These are phyloP conservation scores for Penicillium robsamsonii DNA, from an alignment of 495 filamentous ascomycete species.

Conservation along the genomic window DNA sequence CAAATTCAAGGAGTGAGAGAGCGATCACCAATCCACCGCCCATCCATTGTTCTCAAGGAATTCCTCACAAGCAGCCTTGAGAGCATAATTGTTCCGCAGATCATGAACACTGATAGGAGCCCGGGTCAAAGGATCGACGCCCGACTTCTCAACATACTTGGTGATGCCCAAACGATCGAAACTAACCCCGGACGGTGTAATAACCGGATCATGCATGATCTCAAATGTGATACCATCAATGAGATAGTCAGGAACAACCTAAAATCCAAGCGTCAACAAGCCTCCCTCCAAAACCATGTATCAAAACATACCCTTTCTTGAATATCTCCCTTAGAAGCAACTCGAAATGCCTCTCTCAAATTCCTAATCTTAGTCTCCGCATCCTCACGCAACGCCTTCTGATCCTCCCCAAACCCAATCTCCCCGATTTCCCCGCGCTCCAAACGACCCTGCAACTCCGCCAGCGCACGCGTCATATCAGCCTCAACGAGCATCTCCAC, in stretches of 20 bases:
- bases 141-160: constrained; percentile 75
- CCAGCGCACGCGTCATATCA: constrained; percentile 57
- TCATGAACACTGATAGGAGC: constrained; percentile 67
- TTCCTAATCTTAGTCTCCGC: constrained; percentile 52
- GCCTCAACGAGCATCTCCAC: constrained; percentile 50
- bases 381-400: constrained; percentile 44
- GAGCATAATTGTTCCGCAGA: constrained; percentile 77
- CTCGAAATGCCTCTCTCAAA: constrained; percentile 42
- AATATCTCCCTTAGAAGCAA: constrained; percentile 58
- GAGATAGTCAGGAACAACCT: constrained; percentile 80
- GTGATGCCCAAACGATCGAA: constrained; percentile 88
- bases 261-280: constrained; percentile 13
- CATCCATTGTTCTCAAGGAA: constrained; percentile 88
- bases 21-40: constrained; percentile 80
- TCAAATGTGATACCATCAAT: constrained; percentile 88
- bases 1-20: neutral
- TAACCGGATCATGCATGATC: constrained; percentile 90
- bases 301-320: constrained; percentile 51
- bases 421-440: constrained; percentile 47
- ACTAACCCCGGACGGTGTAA: constrained; percentile 81
- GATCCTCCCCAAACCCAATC: constrained; percentile 44
- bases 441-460: constrained; percentile 41
- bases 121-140: constrained; percentile 80
- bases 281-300: neutral
- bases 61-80: constrained; percentile 80